Evolutionary conservation across 345 rosid species (phyloP).

Genomic region (Lepidium didymum): DNA sequence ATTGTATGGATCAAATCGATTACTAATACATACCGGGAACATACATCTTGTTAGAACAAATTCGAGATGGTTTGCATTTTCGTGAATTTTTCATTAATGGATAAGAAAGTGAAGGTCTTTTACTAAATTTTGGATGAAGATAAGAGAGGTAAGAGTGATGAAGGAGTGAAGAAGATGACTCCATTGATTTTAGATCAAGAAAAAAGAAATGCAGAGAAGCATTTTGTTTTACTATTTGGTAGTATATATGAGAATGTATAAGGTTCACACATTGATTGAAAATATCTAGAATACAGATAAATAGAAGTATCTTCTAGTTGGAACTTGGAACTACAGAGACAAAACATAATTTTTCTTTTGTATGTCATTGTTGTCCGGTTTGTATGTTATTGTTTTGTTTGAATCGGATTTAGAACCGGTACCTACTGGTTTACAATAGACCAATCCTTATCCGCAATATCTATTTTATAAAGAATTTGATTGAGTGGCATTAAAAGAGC

Average conservation of each 20-base stretch:
- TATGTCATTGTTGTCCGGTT: no score
- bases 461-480: no score
- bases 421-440: no score
- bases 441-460: no score
- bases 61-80: slow-evolving; percentile 9
- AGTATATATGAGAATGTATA: neutral
- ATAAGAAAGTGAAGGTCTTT: neutral
- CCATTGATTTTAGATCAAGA: slow-evolving; percentile 11
- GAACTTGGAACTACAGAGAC: neutral
- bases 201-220: neutral
- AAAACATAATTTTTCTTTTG: neutral
- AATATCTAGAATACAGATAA: slow-evolving; percentile 4
- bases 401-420: no score
- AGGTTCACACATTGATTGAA: slow-evolving; percentile 10
- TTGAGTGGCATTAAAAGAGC: no score
- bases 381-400: no score
- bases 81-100: neutral
- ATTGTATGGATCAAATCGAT: neutral
- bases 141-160: slow-evolving; percentile 5
- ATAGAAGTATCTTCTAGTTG: neutral
- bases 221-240: slow-evolving; percentile 9
- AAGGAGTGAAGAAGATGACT: slow-evolving; percentile 20
- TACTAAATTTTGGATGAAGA: slow-evolving; percentile 12
- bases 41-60: slow-evolving; percentile 29
- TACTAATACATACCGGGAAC: slow-evolving; percentile 22